Base-by-base conservation (phyloP, 176 grass and related monocot species). In the Phragmites australis region DNA sequence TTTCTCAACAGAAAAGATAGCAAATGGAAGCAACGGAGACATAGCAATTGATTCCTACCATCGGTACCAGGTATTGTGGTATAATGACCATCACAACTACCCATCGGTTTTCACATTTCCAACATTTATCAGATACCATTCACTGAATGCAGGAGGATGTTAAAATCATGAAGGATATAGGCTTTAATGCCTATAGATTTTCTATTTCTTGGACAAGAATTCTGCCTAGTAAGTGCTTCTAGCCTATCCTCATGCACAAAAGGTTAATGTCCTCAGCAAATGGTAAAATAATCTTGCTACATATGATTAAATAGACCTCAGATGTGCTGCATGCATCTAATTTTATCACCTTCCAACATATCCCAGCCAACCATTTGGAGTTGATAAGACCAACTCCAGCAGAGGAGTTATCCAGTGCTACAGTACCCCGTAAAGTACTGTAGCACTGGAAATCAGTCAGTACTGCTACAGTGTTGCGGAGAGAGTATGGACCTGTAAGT, bases 141-240 rank as follows among this genome's bases (percentile, higher is more conserved):
- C 40, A 74, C 40, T 12, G 57, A 81, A 82, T 92, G 64, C 69
- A 94, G 94, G 89, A 92, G 39, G 94, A 97, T 83, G 76, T 92
- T 5, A 68, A 69, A 55, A 82, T 92, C 63, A 92, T 97, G 89
- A 97, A 89, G 64, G 81, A 78, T 16, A 80, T 92, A 78, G 94
- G 92, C 61, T 77, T 97, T 48, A 88, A 87, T 71, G 85, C 94
- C 21, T 94, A 94, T 44, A 92, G 88, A 43, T 92, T 97, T 76
- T 97, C 94, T 48, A 84, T 97, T 76, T 94, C 94, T 45, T 97
- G 92, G 94, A 43, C 92, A 65, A 73, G 94, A 40, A 94, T 97
- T 77, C 73, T 97, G 25, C 92, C 94, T 49, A 84, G 94, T 94
- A 88, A 92, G 87, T 90, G 70, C 46, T 85, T 8, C 56, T 64